phyloP scores from a whole-genome alignment of 208 protist genomes.

The Leishmania martiniquensis region DNA sequence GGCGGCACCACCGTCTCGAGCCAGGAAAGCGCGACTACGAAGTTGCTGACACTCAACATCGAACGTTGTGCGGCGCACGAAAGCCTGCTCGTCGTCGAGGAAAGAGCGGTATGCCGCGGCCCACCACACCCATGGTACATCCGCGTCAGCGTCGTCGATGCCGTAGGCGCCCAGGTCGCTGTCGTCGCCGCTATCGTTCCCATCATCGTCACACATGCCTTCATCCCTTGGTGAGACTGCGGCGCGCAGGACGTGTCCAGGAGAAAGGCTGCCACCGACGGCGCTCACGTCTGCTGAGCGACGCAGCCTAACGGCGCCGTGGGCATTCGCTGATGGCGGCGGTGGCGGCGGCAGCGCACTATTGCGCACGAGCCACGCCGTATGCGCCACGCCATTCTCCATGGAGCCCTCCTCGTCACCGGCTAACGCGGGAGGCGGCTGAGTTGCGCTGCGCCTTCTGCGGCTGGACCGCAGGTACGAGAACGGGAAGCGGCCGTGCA shows the following conservation, averaged over 20 bases:
- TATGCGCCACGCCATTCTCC: conserved; percentile 19
- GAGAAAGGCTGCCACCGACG: background rate
- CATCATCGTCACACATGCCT: background rate
- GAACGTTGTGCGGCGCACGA: conserved; percentile 79
- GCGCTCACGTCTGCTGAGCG: background rate
- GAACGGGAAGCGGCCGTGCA: conserved; percentile 7
- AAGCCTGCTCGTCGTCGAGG: conserved; percentile 71
- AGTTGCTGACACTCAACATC: conserved; percentile 74
- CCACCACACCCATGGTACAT: conserved; percentile 74
- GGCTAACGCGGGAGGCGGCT: background rate
- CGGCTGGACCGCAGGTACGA: conserved; percentile 7
- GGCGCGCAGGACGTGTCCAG: background rate
- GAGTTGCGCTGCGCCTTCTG: background rate
- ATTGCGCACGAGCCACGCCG: conserved; percentile 27
- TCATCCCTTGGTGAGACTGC: background rate
- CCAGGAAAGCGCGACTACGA: conserved; percentile 10
- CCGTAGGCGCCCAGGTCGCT: background rate
- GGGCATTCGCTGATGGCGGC: conserved; percentile 1
- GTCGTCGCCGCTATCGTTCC: background rate
- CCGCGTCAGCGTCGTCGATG: conserved; percentile 16
- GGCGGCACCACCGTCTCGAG: background rate
- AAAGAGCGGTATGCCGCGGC: conserved; percentile 73
- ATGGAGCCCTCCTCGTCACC: background rate
- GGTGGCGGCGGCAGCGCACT: conserved; percentile 34
- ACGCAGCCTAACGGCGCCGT: background rate